These are phyloP conservation scores for Aspergillus avenaceus DNA, from an alignment of 495 filamentous ascomycete genomes.

Conservation along the genomic window DNA sequence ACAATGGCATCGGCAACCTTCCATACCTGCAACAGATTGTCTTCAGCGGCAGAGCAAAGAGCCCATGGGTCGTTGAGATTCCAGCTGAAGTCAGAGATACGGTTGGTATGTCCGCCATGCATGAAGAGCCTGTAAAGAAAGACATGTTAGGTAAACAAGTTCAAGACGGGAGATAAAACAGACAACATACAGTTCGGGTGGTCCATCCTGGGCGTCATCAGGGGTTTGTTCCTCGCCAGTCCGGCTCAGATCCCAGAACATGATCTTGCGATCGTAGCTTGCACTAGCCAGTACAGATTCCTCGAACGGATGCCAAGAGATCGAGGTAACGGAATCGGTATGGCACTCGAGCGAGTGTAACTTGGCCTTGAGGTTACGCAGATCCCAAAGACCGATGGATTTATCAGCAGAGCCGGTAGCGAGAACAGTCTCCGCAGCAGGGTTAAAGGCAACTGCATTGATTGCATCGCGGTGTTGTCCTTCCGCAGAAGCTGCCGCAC, in stretches of 20 bases:
- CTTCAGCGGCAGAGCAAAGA: conserved; percentile 88
- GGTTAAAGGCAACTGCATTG: conserved; percentile 92
- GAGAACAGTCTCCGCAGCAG: conserved; percentile 75
- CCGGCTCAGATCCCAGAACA: conserved; percentile 92
- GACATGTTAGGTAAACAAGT: conserved; percentile 7
- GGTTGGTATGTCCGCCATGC: conserved; percentile 97
- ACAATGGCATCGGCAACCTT: conserved; percentile 89
- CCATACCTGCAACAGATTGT: conserved; percentile 96
- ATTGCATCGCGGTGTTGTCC: conserved; percentile 84
- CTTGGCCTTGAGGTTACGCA: conserved; percentile 81
- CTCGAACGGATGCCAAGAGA: conserved; percentile 92
- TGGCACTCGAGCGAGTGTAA: conserved; percentile 84
- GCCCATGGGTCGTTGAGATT: conserved; percentile 95
- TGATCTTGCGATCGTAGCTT: conserved; percentile 86
- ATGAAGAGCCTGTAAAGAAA: conserved; percentile 72
- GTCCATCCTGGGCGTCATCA: conserved; percentile 94
- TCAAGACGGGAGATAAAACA: conserved; percentile 1
- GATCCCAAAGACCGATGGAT: conserved; percentile 91
- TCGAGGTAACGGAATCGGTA: conserved; percentile 78
- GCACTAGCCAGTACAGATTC: conserved; percentile 82
- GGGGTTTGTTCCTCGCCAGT: conserved; percentile 92
- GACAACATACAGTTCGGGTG: conserved; percentile 83
- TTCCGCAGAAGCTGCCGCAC: conserved; percentile 58
- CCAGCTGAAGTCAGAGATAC: conserved; percentile 95
- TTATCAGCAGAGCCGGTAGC: conserved; percentile 94